A percentile compares a stretch with the other conserved stretches of the same genome.
phyloP scores from a whole-genome alignment of 1,284 basidiomycete genomes.

The Marasmius tenuissimus region DNA sequence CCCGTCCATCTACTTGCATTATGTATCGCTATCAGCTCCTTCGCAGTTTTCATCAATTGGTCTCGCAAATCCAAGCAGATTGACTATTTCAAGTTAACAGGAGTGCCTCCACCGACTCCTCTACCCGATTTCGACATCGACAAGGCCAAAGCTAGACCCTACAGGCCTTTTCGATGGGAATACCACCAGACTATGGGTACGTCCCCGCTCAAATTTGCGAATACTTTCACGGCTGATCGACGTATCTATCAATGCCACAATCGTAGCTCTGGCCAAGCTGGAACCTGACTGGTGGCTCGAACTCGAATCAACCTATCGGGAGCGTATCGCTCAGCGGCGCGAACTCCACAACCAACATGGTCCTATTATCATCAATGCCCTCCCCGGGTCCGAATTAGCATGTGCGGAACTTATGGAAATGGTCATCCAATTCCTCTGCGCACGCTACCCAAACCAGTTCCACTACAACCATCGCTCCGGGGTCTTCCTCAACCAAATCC shows the following conservation, averaged over 20 bases:
- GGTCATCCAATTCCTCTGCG: constrained; percentile 48
- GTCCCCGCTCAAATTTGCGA: not conserved
- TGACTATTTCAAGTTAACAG: not conserved
- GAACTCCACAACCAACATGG: constrained; percentile 36
- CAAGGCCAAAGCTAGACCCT: not conserved
- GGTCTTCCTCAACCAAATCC: constrained; percentile 42
- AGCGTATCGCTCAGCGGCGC: constrained; percentile 41
- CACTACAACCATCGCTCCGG: constrained; percentile 30
- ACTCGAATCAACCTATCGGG: constrained; percentile 48
- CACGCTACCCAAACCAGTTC: constrained; percentile 48
- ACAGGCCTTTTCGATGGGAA: not conserved
- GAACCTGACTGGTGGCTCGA: constrained; percentile 56
- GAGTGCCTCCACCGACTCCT: not conserved
- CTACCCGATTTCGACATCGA: constrained; percentile 1
- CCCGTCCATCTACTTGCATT: not conserved
- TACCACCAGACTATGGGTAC: constrained; percentile 12
- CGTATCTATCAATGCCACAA: too few species aligned
- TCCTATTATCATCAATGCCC: constrained; percentile 34
- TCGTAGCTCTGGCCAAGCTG: constrained; percentile 41
- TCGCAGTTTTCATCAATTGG: not conserved
- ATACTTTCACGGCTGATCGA: not conserved
- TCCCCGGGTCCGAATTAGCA: constrained; percentile 41
- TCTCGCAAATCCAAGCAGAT: not conserved
- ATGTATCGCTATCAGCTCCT: not conserved
- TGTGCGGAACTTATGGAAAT: constrained; percentile 49